A percentile compares a stretch with the other conserved stretches of the same genome.
phyloP scores from a whole-genome alignment of 164 flowering plant genomes.

The Tetrastigma voinierianum region DNA sequence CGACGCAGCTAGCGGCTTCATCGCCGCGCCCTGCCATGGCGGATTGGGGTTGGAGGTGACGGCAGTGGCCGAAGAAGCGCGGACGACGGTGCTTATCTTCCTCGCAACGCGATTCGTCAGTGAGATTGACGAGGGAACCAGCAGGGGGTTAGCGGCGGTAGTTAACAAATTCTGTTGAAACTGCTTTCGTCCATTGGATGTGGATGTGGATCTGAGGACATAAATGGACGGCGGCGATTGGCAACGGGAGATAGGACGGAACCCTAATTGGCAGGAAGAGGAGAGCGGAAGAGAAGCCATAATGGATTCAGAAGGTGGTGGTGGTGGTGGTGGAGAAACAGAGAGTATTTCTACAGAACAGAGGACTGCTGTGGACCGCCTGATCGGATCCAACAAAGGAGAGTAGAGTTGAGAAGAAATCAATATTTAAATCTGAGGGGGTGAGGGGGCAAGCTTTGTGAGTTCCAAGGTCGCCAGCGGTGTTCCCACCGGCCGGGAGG shows the following conservation, averaged over 20 bases:
- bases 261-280: constrained; percentile 29
- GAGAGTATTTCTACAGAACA: not conserved
- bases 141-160: not conserved
- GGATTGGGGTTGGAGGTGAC: constrained; percentile 24
- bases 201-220: constrained; percentile 18
- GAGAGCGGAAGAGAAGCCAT: constrained; percentile 61
- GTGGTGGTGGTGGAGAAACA: not conserved
- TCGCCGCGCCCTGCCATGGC: constrained; percentile 86
- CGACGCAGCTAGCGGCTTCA: constrained; percentile 74
- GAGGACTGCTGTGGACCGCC: constrained; percentile 8
- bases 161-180: not conserved
- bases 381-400: constrained; percentile 17
- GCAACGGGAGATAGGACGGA: constrained; percentile 27
- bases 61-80: constrained; percentile 25
- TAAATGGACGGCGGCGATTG: constrained; percentile 5
- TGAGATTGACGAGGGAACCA: not conserved
- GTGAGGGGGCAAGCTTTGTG: not conserved
- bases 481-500: no score
- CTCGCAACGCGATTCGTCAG: no score
- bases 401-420: not conserved
- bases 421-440: constrained; percentile 14
- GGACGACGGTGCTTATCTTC: not conserved
- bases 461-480: constrained; percentile 7
- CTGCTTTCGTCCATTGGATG: not conserved
- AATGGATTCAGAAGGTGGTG: constrained; percentile 4